These are phyloP conservation scores for Musa schizocarpa DNA, from an alignment of 176 grass and related monocot genomes.

Conservation along the genomic window DNA sequence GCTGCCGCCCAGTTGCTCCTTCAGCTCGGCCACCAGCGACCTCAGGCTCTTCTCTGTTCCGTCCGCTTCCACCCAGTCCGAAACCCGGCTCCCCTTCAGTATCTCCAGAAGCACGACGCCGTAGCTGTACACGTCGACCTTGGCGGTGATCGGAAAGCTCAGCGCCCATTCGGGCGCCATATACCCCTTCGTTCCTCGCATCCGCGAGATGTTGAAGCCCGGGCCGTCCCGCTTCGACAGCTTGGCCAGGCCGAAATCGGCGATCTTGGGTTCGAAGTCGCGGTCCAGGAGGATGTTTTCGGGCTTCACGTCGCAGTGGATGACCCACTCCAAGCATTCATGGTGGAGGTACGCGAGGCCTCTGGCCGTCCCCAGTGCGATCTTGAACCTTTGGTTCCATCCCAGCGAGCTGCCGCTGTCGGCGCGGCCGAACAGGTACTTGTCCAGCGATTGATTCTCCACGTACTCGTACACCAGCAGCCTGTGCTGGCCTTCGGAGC, in stretches of 20 bases:
- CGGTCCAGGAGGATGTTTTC: constrained; percentile 68
- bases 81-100: not conserved
- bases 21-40: not conserved
- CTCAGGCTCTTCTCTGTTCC: not conserved
- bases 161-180: constrained; percentile 84
- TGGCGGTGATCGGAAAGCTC: constrained; percentile 43
- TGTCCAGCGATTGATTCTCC: constrained; percentile 65
- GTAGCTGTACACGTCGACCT: constrained; percentile 29
- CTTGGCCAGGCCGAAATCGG: constrained; percentile 67
- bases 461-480: constrained; percentile 65
- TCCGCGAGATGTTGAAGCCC: constrained; percentile 50
- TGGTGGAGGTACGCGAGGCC: constrained; percentile 80
- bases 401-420: constrained; percentile 21
- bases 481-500: constrained; percentile 44
- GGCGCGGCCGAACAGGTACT: constrained; percentile 30
- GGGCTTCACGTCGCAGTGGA: constrained; percentile 88
- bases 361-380: constrained; percentile 58
- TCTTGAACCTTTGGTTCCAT: constrained; percentile 56
- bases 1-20: too few relatives aligned
- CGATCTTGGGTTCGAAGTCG: constrained; percentile 76
- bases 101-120: constrained; percentile 2
- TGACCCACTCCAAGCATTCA: constrained; percentile 78
- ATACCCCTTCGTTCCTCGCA: constrained; percentile 77
- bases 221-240: constrained; percentile 41
- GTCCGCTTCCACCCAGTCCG: not conserved